Evolutionary conservation across 371 early-diverging fungal genomes (phyloP).

Genomic region (Apophysomyces trapeziformis): DNA sequence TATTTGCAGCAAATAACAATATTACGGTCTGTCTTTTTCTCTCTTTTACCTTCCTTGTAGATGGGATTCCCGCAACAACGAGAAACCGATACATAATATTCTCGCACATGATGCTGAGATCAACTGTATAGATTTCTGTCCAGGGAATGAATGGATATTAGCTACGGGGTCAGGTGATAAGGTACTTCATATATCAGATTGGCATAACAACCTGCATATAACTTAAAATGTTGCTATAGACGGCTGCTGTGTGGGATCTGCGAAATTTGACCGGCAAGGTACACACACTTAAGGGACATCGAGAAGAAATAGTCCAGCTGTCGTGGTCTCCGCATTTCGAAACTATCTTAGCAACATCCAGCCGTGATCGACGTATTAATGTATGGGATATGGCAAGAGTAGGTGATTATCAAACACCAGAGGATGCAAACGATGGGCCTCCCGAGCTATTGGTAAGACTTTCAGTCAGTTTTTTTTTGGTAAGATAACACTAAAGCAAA

Average conservation of each 20-base stretch:
- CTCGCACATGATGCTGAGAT: conserved; percentile 91
- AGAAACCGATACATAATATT: conserved; percentile 70
- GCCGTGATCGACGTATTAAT: conserved; percentile 89
- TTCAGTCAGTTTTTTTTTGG: neutral
- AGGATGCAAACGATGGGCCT: conserved; percentile 95
- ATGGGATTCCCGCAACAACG: conserved; percentile 67
- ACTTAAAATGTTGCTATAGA: conserved; percentile 37
- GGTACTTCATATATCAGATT: conserved; percentile 33
- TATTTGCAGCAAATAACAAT: neutral
- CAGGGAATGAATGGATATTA: conserved; percentile 86
- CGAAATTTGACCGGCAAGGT: conserved; percentile 83
- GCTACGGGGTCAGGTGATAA: conserved; percentile 97
- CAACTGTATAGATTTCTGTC: conserved; percentile 95
- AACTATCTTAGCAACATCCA: conserved; percentile 90
- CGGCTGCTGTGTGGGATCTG: conserved; percentile 96
- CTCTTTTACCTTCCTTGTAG: conserved; percentile 41
- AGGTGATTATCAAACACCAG: conserved; percentile 88
- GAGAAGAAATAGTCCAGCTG: conserved; percentile 90
- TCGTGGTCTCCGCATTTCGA: conserved; percentile 96
- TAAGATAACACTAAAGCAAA: neutral
- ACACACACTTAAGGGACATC: conserved; percentile 86
- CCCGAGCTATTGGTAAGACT: conserved; percentile 88
- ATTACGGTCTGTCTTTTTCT: neutral
- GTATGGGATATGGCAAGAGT: conserved; percentile 96
- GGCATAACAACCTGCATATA: neutral